A percentile compares a stretch with the other conserved stretches of the same genome.
These are phyloP conservation scores for Dioscorea dumetorum DNA, from an alignment of 106 monocot genomes.

Conservation along the genomic window DNA sequence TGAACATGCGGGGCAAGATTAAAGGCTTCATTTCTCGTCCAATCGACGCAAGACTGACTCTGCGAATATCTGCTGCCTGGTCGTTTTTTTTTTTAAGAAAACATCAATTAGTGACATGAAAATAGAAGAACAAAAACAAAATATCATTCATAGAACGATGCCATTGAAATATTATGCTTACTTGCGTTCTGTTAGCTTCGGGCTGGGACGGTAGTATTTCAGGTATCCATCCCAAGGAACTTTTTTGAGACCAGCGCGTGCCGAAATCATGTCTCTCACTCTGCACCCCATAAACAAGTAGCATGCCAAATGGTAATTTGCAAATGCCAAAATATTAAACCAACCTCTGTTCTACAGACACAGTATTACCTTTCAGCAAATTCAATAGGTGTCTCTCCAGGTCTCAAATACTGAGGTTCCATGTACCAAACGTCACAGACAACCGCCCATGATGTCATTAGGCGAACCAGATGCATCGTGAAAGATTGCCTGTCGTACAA, in stretches of 20 bases:
- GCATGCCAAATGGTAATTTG: background rate
- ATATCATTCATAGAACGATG: background rate
- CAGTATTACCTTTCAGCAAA: slow-evolving; percentile 81
- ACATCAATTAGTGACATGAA: background rate
- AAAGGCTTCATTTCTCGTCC: slow-evolving; percentile 30
- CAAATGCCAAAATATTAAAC: too few relatives aligned
- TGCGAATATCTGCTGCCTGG: slow-evolving; percentile 82
- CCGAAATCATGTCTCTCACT: slow-evolving; percentile 82
- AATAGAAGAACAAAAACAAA: background rate
- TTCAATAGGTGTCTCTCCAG: slow-evolving; percentile 84
- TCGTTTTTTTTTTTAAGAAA: background rate
- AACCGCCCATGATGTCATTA: slow-evolving; percentile 99
- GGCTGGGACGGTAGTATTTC: slow-evolving; percentile 85
- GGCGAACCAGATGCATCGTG: slow-evolving; percentile 77
- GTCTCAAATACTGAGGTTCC: slow-evolving; percentile 83
- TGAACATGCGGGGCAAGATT: background rate
- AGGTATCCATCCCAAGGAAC: slow-evolving; percentile 99
- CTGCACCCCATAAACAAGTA: slow-evolving; percentile 21
- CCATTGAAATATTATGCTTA: slow-evolving; percentile 15
- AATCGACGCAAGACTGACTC: slow-evolving; percentile 55
- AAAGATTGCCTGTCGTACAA: slow-evolving; percentile 70
- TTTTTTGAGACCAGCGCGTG: slow-evolving; percentile 88
- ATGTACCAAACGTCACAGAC: slow-evolving; percentile 99
- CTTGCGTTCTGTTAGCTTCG: slow-evolving; percentile 85
- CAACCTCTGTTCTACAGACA: too few relatives aligned